phyloP scores from a whole-genome alignment of 1,284 basidiomycete species.

The Irpex rosettiformis region DNA sequence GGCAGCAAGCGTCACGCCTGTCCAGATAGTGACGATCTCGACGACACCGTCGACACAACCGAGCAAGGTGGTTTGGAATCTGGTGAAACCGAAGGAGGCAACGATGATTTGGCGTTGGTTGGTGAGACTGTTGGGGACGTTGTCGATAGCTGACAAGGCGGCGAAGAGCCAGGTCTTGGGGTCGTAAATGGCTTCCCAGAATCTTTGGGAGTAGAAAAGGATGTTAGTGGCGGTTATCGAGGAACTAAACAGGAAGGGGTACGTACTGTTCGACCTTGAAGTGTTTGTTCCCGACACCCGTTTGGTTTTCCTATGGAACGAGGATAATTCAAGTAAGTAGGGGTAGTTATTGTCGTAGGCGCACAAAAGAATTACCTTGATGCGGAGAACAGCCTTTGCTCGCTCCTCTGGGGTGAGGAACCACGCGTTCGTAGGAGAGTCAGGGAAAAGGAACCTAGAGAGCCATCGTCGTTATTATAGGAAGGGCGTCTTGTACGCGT shows the following conservation, averaged over 20 bases:
- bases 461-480: background rate
- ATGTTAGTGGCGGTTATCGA: background rate
- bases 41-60: slow-evolving; percentile 65
- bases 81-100: slow-evolving; percentile 63
- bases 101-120: slow-evolving; percentile 71
- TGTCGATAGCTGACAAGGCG: slow-evolving; percentile 58
- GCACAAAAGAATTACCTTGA: slow-evolving; percentile 36
- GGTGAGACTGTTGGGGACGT: slow-evolving; percentile 67
- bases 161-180: slow-evolving; percentile 74
- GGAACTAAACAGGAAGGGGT: background rate
- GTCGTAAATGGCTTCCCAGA: slow-evolving; percentile 64
- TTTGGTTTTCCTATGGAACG: slow-evolving; percentile 31
- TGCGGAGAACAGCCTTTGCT: slow-evolving; percentile 60
- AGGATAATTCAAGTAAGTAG: no score
- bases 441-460: slow-evolving; percentile 64
- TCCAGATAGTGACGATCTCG: slow-evolving; percentile 65
- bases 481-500: slow-evolving; percentile 30
- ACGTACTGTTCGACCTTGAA: slow-evolving; percentile 42
- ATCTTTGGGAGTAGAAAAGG: slow-evolving; percentile 32
- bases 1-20: slow-evolving; percentile 56
- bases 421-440: slow-evolving; percentile 68
- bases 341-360: no score
- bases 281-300: slow-evolving; percentile 37
- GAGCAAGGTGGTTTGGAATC: slow-evolving; percentile 65
- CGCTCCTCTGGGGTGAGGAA: slow-evolving; percentile 64